Conservation (phyloP, 306 rosid genomes). For the Mucuna pruriens region DNA sequence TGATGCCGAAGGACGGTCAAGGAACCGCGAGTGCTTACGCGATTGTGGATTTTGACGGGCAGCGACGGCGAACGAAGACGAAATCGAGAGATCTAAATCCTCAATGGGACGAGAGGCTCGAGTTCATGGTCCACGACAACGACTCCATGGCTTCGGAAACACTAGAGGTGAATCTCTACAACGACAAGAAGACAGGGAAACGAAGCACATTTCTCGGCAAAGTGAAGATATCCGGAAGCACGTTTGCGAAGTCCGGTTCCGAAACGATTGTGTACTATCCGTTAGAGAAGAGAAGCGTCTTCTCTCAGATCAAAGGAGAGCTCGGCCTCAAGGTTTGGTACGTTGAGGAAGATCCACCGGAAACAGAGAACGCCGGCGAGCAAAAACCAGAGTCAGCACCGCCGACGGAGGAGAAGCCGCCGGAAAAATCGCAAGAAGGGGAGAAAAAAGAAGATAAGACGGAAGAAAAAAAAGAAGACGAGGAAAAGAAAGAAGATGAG, state of each 20-base stretch:
- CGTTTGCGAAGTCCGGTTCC: slow-evolving; percentile 51
- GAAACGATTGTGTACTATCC: slow-evolving; percentile 71
- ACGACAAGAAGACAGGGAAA: slow-evolving; percentile 74
- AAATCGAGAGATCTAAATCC: slow-evolving; percentile 84
- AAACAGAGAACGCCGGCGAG: slow-evolving; percentile 24
- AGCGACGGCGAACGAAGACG: slow-evolving; percentile 79
- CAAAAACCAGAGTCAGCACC: slow-evolving; percentile 34
- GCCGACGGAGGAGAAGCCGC: slow-evolving; percentile 43
- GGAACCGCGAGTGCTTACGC: slow-evolving; percentile 97
- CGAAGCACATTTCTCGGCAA: slow-evolving; percentile 82
- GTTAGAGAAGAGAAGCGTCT: slow-evolving; percentile 86
- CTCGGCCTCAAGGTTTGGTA: slow-evolving; percentile 67
- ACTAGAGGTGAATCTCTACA: slow-evolving; percentile 76
- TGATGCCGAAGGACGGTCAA: slow-evolving; percentile 97
- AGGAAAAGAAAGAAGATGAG: slow-evolving; percentile 44
- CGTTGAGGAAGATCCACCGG: slow-evolving; percentile 66
- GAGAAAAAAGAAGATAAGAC: slow-evolving; percentile 42
- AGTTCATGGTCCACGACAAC: slow-evolving; percentile 64
- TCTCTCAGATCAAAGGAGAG: slow-evolving; percentile 90
- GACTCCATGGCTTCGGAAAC: slow-evolving; percentile 62
- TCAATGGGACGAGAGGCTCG: slow-evolving; percentile 86
- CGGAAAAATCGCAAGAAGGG: slow-evolving; percentile 30
- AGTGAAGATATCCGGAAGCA: slow-evolving; percentile 69
- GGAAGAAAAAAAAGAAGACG: slow-evolving; percentile 45
- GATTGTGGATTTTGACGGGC: slow-evolving; percentile 84